Evolutionary conservation across 257 asterid species (phyloP).

Genomic region (Solanum tarapatanum): DNA sequence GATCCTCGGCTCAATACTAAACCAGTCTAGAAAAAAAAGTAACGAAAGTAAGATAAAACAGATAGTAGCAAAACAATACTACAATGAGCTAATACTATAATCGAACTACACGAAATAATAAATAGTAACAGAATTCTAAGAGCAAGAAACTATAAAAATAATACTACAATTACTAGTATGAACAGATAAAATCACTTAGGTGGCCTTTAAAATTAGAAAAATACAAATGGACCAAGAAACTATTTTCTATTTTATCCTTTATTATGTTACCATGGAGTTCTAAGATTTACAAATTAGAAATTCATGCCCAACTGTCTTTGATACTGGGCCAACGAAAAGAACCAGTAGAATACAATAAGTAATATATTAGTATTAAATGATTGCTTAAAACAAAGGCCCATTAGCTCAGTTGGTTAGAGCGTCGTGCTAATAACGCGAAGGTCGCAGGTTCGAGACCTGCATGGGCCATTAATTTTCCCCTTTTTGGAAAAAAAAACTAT

Average conservation of each 20-base stretch:
- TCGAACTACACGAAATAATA: neutral
- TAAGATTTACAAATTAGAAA: no score
- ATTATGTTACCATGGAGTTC: neutral
- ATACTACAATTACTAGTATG: neutral
- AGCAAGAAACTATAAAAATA: no score
- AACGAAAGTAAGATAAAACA: no score
- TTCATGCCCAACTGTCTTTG: neutral
- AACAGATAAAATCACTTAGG: neutral
- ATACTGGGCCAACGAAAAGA: neutral
- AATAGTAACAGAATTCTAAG: rapidly evolving
- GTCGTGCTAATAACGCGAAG: conserved; percentile 34
- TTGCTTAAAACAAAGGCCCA: neutral
- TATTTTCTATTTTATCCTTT: neutral
- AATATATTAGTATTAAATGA: neutral
- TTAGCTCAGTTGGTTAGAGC: conserved; percentile 39
- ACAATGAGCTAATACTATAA: neutral
- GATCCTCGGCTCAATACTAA: neutral
- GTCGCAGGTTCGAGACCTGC: conserved; percentile 34
- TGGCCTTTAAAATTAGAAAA: neutral
- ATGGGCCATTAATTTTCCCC: conserved; percentile 4
- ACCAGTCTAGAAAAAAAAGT: no score
- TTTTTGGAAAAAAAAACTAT: no score
- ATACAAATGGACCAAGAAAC: neutral
- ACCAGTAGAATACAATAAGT: no score
- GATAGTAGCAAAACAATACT: no score